A percentile compares a stretch with the other conserved stretches of the same genome.
Conservation (phyloP, 2,329 filamentous ascomycete genomes). For the Fusarium sp. region DNA sequence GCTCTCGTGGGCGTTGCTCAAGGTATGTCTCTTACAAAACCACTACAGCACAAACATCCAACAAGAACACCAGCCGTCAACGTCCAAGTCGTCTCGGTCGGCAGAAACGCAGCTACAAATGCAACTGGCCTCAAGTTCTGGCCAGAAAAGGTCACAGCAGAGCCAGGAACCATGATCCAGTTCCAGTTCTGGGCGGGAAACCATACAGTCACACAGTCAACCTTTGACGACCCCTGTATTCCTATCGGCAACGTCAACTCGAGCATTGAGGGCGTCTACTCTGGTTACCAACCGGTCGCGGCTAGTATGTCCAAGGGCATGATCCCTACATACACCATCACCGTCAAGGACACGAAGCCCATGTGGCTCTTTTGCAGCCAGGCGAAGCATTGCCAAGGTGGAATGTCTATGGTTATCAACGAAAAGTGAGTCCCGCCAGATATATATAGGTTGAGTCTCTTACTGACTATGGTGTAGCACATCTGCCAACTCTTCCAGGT, state of each 20-base stretch:
- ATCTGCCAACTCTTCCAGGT: conserved; percentile 62
- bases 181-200: conserved; percentile 76
- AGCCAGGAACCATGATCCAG: conserved; percentile 71
- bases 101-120: conserved; percentile 61
- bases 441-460: too few relatives aligned
- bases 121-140: conserved; percentile 66
- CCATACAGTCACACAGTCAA: conserved; percentile 83
- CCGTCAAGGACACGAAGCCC: conserved; percentile 74
- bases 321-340: conserved; percentile 76
- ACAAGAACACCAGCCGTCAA: conserved; percentile 48
- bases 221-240: conserved; percentile 76
- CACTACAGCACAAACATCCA: background rate
- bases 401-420: conserved; percentile 83
- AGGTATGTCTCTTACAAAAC: conserved; percentile 49
- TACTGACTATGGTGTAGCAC: conserved; percentile 50
- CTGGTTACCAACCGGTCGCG: conserved; percentile 73
- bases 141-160: conserved; percentile 72
- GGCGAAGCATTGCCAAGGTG: conserved; percentile 76
- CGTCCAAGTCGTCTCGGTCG: conserved; percentile 75
- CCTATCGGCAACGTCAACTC: conserved; percentile 66
- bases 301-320: conserved; percentile 60
- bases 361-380: conserved; percentile 85
- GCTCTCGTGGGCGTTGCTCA: conserved; percentile 61
- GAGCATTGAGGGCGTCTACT: conserved; percentile 70
- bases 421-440: conserved; percentile 65